phyloP scores from a whole-genome alignment of 768 basidiomycete species.

The Russula lepida region DNA sequence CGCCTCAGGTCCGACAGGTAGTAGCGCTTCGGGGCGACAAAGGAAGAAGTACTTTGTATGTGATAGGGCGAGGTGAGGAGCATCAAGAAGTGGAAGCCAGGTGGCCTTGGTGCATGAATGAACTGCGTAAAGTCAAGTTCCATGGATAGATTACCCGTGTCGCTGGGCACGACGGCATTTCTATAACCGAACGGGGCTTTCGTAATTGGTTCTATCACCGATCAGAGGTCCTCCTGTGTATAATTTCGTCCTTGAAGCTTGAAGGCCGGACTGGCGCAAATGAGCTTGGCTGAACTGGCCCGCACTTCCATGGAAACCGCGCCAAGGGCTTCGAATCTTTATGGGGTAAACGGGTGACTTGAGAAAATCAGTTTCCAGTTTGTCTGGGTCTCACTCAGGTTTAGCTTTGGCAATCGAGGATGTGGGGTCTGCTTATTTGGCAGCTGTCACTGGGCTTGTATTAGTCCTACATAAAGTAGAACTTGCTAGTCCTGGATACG shows the following conservation, averaged over 20 bases:
- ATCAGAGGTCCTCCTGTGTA: neutral
- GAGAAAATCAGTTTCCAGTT: neutral
- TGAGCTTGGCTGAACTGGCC: neutral
- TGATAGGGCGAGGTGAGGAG: conserved; percentile 2
- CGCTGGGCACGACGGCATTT: conserved; percentile 1
- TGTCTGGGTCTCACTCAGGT: neutral
- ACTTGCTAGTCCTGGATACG: neutral
- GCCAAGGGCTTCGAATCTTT: neutral
- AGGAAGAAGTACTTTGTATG: neutral
- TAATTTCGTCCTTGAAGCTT: neutral
- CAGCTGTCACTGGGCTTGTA: neutral
- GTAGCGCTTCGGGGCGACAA: neutral
- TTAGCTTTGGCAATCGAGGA: neutral
- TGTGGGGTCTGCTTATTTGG: neutral
- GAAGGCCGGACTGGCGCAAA: neutral
- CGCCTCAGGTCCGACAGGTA: neutral
- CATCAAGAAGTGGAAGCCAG: neutral
- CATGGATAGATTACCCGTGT: neutral
- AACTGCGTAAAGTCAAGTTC: neutral
- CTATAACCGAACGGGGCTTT: neutral
- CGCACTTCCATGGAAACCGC: neutral
- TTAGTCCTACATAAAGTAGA: neutral
- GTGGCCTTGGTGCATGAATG: neutral
- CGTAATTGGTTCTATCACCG: neutral
- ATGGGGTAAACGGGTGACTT: neutral